Evolutionary conservation across 1,284 basidiomycete species (phyloP).

Genomic region (Cryptococcus sp.): DNA sequence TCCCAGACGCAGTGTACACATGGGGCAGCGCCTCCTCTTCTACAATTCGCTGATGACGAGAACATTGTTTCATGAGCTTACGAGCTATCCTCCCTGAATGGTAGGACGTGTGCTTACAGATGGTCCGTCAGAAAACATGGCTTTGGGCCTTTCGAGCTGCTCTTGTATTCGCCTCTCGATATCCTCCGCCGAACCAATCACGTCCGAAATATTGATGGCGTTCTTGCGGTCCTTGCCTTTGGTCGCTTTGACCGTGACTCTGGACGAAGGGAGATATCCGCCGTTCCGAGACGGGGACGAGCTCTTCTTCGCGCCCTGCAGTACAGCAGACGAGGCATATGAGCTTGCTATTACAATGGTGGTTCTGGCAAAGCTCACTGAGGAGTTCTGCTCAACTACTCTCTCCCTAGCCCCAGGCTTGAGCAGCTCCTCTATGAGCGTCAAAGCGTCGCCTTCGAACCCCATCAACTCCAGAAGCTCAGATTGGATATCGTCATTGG

Average conservation of each 20-base stretch:
- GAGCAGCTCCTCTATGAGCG: slow-evolving; percentile 47
- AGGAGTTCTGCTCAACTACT: slow-evolving; percentile 16
- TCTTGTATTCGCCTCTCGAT: slow-evolving; percentile 42
- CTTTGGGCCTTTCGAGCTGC: slow-evolving; percentile 40
- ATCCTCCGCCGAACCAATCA: slow-evolving; percentile 41
- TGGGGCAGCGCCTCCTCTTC: slow-evolving; percentile 73
- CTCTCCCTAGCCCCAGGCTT: slow-evolving; percentile 34
- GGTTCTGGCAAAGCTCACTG: background rate
- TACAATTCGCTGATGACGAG: slow-evolving; percentile 54
- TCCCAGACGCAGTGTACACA: slow-evolving; percentile 74
- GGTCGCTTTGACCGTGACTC: slow-evolving; percentile 28
- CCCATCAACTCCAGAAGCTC: slow-evolving; percentile 82
- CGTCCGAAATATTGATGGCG: slow-evolving; percentile 41
- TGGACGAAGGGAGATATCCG: slow-evolving; percentile 25
- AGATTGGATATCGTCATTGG: slow-evolving; percentile 72
- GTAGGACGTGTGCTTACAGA: slow-evolving; percentile 17
- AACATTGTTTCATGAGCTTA: no score
- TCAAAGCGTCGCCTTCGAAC: slow-evolving; percentile 65
- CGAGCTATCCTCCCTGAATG: background rate
- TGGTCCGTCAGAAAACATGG: slow-evolving; percentile 40
- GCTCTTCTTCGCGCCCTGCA: no score
- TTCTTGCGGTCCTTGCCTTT: slow-evolving; percentile 40
- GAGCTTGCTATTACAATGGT: no score
- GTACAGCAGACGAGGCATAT: no score
- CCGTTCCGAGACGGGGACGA: background rate